Evolutionary conservation across 352 stramenopile species (phyloP).

Genomic region (Phytophthora cactorum): DNA sequence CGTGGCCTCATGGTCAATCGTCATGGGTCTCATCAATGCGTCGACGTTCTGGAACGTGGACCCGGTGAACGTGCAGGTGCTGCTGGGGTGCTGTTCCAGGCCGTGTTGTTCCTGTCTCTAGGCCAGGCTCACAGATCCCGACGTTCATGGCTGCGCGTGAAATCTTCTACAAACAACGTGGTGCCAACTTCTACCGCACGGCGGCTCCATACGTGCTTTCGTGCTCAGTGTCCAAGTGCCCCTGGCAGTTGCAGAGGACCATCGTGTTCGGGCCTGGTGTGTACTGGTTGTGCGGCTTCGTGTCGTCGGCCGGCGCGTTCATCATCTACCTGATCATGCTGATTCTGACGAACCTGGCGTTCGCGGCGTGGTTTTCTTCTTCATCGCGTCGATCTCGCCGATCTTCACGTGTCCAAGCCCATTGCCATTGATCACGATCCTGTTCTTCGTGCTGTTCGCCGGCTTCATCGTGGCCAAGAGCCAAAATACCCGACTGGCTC

Average conservation of each 20-base stretch:
- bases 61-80: conserved; percentile 38
- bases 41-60: conserved; percentile 57
- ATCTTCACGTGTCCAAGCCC: conserved; percentile 43
- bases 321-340: conserved; percentile 52
- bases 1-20: conserved; percentile 45
- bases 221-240: conserved; percentile 70
- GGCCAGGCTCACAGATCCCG: conserved; percentile 76
- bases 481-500: conserved; percentile 46
- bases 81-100: conserved; percentile 83
- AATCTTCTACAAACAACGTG: conserved; percentile 85
- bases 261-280: conserved; percentile 81
- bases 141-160: conserved; percentile 68
- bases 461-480: conserved; percentile 60
- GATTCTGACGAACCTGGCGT: conserved; percentile 49
- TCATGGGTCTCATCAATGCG: conserved; percentile 48
- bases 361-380: conserved; percentile 61
- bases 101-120: conserved; percentile 76
- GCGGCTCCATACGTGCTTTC: conserved; percentile 67
- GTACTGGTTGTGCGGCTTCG: conserved; percentile 84
- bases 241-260: conserved; percentile 57
- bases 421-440: conserved; percentile 44
- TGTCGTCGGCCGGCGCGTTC: conserved; percentile 33
- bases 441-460: conserved; percentile 52
- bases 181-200: conserved; percentile 80
- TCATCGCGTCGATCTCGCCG: conserved; percentile 40